These are phyloP conservation scores for Filobasidium wieringae DNA, from an alignment of 768 basidiomycete genomes.

Conservation along the genomic window DNA sequence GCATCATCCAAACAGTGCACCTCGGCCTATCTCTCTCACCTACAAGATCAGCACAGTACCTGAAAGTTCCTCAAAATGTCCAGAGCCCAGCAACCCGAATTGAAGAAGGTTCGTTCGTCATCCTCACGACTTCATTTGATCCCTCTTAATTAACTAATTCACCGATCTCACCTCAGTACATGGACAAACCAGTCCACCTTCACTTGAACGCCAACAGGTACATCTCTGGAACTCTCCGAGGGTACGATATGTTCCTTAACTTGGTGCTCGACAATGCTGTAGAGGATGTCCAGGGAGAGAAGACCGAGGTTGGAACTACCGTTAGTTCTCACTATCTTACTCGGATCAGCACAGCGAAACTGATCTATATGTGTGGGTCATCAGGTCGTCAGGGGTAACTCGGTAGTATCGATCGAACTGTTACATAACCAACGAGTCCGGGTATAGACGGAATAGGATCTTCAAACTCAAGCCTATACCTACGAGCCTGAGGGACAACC, in stretches of 20 bases:
- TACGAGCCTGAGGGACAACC: too few species aligned
- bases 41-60: too few species aligned
- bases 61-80: too few species aligned
- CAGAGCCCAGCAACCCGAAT: conserved; percentile 79
- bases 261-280: conserved; percentile 89
- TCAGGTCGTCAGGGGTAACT: conserved; percentile 93
- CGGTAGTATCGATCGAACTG: conserved; percentile 82
- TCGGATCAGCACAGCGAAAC: conserved; percentile 50
- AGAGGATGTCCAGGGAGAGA: conserved; percentile 86
- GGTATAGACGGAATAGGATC: too few species aligned
- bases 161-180: conserved; percentile 52
- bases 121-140: conserved; percentile 6
- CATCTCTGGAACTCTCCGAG: conserved; percentile 86
- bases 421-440: conserved; percentile 22
- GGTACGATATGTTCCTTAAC: conserved; percentile 98
- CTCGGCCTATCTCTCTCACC: too few species aligned
- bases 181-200: conserved; percentile 96
- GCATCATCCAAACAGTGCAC: too few species aligned
- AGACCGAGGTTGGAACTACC: conserved; percentile 80
- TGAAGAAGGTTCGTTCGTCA: conserved; percentile 73
- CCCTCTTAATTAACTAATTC: background rate
- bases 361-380: conserved; percentile 14
- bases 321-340: conserved; percentile 46
- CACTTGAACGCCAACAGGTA: conserved; percentile 81
- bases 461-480: too few species aligned